phyloP scores from a whole-genome alignment of 2,329 filamentous ascomycete species.

The Onygenales sp. region DNA sequence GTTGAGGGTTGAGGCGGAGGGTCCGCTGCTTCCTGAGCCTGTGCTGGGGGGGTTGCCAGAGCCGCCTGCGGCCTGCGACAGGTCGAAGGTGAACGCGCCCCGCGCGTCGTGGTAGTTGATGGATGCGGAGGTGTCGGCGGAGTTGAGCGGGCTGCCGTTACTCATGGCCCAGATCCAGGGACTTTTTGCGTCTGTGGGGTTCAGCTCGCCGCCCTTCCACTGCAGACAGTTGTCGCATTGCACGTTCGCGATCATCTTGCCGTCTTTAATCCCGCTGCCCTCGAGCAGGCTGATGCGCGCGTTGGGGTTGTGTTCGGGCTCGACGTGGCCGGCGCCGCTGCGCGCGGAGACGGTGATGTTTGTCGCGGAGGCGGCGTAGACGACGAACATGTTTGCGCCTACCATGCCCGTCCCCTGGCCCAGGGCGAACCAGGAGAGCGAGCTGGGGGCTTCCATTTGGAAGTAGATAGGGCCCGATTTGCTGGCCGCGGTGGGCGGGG shows the following conservation, averaged over 20 bases:
- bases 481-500: slow-evolving; percentile 40
- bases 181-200: slow-evolving; percentile 34
- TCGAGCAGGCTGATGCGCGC: slow-evolving; percentile 41
- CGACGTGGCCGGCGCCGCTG: slow-evolving; percentile 32
- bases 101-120: slow-evolving; percentile 38
- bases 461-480: slow-evolving; percentile 49
- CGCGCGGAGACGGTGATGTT: slow-evolving; percentile 52
- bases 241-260: slow-evolving; percentile 48
- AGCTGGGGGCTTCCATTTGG: slow-evolving; percentile 45
- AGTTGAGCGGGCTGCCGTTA: slow-evolving; percentile 38
- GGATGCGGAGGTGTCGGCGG: slow-evolving; percentile 32
- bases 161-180: slow-evolving; percentile 44
- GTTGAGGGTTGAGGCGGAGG: neutral
- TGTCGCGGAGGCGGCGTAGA: slow-evolving; percentile 43
- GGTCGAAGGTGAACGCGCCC: slow-evolving; percentile 37
- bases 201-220: slow-evolving; percentile 45
- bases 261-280: slow-evolving; percentile 44
- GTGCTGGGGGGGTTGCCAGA: neutral
- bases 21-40: neutral
- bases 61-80: slow-evolving; percentile 42
- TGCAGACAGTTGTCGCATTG: slow-evolving; percentile 45
- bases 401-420: slow-evolving; percentile 48
- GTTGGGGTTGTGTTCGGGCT: slow-evolving; percentile 34
- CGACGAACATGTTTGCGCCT: slow-evolving; percentile 49
- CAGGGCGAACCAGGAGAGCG: slow-evolving; percentile 45